Evolutionary conservation across 2,329 filamentous ascomycete species (phyloP), one percentile per base, ranked within the genome.

Genomic region (Calonectria leucothoes): DNA sequence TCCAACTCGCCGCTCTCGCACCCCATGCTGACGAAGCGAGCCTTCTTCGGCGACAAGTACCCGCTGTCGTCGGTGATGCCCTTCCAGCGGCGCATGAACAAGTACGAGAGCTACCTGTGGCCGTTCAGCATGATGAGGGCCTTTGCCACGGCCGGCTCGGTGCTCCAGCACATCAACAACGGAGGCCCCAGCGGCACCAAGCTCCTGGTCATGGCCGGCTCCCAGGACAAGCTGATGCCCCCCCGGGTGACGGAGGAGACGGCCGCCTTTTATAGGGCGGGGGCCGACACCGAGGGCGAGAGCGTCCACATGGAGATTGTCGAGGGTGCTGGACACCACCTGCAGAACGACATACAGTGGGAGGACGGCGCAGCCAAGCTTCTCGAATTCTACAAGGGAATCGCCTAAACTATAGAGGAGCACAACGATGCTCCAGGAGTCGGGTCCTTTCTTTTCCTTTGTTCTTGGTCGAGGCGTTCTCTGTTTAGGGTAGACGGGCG

Each of bases 31-130:
- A 85, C 88, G 1, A 85, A 85, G 25, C 83, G 82, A 6, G 87
- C 85, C 2, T 91, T 91, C 81, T 91, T 91, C 79, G 87, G 87
- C 63, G 76, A 84, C 0, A 74, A 80, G 17, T 87, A 87, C 59
- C 84, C 87, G 0, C 80, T 83, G 6, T 74, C 80, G 2, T 81
- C 86, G 6, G 84, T 90, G 2, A 64, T 80, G 3, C 80, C 82
- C 3, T 87, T 91, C 66, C 85, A 87, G 75, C 76, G 78, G 1
- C 83, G 84, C 4, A 82, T 88, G 71, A 84, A 84, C 31, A 83
- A 85, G 4, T 91, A 89, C 74, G 89, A 91, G 77, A 88, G 85
- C 74, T 88, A 89, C 77, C 76, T 86, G 37, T 91, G 89, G 89
- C 86, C 88, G 0, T 70, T 88, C 42, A 86, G 87, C 66, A 88